Percentiles rank a stretch among this genome's conserved stretches.
Evolutionary conservation across 2,329 filamentous ascomycete genomes (phyloP).

Genomic region (Pseudogymnoascus sp.): DNA sequence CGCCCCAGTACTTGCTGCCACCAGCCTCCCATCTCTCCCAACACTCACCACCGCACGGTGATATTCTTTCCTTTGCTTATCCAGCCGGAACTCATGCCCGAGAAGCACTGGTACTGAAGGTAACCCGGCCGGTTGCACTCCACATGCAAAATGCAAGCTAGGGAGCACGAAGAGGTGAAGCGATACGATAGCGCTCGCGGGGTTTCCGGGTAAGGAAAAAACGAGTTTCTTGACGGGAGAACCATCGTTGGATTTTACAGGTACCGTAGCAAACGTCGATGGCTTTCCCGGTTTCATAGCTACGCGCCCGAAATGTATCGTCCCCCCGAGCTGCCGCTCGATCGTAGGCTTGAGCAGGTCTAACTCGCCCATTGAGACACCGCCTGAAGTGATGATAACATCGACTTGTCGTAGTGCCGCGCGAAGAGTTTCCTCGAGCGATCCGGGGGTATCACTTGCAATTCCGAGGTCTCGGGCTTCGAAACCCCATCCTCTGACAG

Average conservation of each 20-base stretch:
- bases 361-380: conserved; percentile 95
- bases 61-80: conserved; percentile 75
- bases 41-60: conserved; percentile 73
- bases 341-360: conserved; percentile 95
- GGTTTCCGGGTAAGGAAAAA: conserved; percentile 90
- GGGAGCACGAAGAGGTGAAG: conserved; percentile 93
- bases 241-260: conserved; percentile 53
- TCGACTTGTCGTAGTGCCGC: conserved; percentile 67
- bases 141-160: conserved; percentile 68
- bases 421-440: conserved; percentile 70
- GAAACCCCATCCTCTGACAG: conserved; percentile 67
- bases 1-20: conserved; percentile 75
- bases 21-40: conserved; percentile 57
- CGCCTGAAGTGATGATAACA: conserved; percentile 83
- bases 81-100: conserved; percentile 64
- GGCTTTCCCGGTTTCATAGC: conserved; percentile 98
- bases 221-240: conserved; percentile 60
- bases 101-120: conserved; percentile 65
- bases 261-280: conserved; percentile 89
- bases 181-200: conserved; percentile 84
- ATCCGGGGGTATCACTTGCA: conserved; percentile 62
- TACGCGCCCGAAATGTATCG: conserved; percentile 92
- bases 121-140: conserved; percentile 60
- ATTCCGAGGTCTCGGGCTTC: conserved; percentile 81
- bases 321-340: conserved; percentile 80